Conservation (phyloP, 148 eudicot species). For the Rhododendron griersonianum region DNA sequence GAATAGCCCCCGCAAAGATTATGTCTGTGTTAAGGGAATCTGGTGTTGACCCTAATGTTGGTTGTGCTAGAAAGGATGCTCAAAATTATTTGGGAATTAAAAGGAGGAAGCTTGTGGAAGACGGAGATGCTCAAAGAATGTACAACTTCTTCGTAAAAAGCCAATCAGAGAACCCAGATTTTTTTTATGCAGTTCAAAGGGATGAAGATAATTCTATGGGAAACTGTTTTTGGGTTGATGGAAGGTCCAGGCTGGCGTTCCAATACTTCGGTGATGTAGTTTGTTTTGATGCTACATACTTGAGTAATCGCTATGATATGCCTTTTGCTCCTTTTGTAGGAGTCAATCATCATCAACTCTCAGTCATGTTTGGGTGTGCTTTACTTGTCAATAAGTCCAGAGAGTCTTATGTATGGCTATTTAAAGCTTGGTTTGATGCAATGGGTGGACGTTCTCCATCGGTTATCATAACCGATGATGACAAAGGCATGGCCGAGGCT, state of each 20-base stretch:
- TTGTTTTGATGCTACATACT: neutral
- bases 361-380: neutral
- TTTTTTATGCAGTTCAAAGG: neutral
- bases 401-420: slow-evolving; percentile 4
- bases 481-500: neutral
- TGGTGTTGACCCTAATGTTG: neutral
- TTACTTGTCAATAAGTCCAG: neutral
- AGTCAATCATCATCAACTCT: neutral
- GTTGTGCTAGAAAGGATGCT: neutral
- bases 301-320: neutral
- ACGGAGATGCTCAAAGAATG: neutral
- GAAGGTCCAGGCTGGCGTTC: neutral
- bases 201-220: neutral
- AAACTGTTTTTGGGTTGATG: neutral
- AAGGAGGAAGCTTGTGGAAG: neutral
- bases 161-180: neutral
- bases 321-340: slow-evolving; percentile 1
- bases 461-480: neutral
- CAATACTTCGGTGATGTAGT: neutral
- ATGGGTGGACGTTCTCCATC: neutral
- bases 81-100: neutral
- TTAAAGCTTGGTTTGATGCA: neutral
- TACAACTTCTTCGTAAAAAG: neutral
- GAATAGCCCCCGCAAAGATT: neutral
- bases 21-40: neutral